These are phyloP conservation scores for Articulospora tetracladia DNA, from an alignment of 495 filamentous ascomycete species.

Conservation along the genomic window DNA sequence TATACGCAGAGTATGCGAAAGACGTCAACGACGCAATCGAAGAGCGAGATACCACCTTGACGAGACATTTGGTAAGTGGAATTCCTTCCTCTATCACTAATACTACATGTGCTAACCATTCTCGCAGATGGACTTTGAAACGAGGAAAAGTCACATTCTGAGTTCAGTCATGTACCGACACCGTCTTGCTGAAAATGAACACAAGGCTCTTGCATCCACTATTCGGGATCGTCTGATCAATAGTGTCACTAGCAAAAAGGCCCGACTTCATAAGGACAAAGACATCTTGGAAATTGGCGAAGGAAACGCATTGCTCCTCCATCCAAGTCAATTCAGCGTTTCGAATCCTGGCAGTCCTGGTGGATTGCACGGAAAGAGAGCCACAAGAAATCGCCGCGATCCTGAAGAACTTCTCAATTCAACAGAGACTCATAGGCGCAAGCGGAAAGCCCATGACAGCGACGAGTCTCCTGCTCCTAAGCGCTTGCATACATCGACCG, in stretches of 20 bases:
- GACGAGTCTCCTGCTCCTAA: constrained; percentile 68
- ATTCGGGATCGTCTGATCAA: constrained; percentile 83
- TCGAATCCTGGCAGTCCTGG: constrained; percentile 77
- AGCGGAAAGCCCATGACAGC: constrained; percentile 68
- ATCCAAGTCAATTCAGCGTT: constrained; percentile 89
- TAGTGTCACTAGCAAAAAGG: constrained; percentile 68
- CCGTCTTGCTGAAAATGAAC: constrained; percentile 78
- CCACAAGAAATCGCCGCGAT: constrained; percentile 77
- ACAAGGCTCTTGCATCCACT: constrained; percentile 68
- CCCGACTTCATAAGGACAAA: constrained; percentile 78
- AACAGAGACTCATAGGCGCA: constrained; percentile 69
- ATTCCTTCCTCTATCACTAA: constrained; percentile 16
- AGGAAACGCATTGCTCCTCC: constrained; percentile 79
- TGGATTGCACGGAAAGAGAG: constrained; percentile 73
- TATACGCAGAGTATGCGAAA: constrained; percentile 76
- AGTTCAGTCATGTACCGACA: constrained; percentile 55
- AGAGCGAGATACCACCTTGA: constrained; percentile 73
- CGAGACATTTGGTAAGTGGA: constrained; percentile 65
- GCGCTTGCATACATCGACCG: constrained; percentile 39
- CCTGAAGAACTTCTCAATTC: constrained; percentile 69
- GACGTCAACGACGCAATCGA: constrained; percentile 83
- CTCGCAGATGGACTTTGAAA: constrained; percentile 49
- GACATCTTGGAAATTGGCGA: constrained; percentile 83
- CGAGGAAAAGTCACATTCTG: constrained; percentile 47
- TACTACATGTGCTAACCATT: not conserved